These are phyloP conservation scores for Quercus tomentella DNA, from an alignment of 331 rosid species.

Conservation along the genomic window DNA sequence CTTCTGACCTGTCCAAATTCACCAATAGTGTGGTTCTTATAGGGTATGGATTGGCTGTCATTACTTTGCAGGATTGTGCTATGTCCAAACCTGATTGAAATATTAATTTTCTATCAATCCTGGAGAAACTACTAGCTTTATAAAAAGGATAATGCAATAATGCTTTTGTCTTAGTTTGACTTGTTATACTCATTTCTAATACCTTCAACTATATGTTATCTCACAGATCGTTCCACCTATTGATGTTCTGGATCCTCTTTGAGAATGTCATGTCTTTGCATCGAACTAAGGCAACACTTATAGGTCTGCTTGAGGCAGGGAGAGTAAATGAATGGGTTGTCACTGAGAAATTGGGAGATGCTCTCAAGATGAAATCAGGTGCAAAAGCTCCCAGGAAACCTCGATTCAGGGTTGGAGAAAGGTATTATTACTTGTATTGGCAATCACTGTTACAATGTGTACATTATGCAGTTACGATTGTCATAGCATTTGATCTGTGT, in stretches of 20 bases:
- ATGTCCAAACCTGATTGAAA: neutral
- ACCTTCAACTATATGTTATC: neutral
- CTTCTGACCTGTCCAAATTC: neutral
- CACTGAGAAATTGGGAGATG: slow-evolving; percentile 89
- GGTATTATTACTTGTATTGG: slow-evolving; percentile 32
- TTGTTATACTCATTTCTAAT: neutral
- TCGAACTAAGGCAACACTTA: slow-evolving; percentile 82
- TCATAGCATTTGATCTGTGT: too few species aligned
- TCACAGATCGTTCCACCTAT: slow-evolving; percentile 76
- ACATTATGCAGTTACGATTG: too few species aligned
- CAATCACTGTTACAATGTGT: neutral
- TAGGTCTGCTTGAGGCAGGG: slow-evolving; percentile 81
- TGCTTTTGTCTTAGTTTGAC: neutral
- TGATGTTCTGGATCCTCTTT: slow-evolving; percentile 89
- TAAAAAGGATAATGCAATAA: neutral
- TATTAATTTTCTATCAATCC: neutral
- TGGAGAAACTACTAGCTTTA: neutral
- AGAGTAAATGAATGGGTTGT: slow-evolving; percentile 93
- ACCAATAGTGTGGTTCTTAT: neutral
- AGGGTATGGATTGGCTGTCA: neutral
- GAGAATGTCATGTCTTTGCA: slow-evolving; percentile 96
- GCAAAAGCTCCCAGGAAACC: slow-evolving; percentile 54
- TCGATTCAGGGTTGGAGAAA: slow-evolving; percentile 41
- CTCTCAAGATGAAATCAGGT: slow-evolving; percentile 59
- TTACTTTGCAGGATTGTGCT: neutral